phyloP scores from a whole-genome alignment of 2,329 filamentous ascomycete species.

The Lasiodiplodia citricola region DNA sequence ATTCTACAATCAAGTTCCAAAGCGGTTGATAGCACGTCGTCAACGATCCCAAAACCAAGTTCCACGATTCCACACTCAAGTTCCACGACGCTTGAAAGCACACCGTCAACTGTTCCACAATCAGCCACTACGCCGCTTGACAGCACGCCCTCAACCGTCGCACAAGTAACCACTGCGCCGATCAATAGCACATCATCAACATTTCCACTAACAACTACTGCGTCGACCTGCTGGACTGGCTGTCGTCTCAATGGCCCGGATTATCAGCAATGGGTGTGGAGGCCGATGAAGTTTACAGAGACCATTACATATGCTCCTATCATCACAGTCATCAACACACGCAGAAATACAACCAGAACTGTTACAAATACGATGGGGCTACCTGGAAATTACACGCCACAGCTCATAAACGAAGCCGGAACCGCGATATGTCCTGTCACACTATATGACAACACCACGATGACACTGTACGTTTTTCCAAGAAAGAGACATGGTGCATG shows the following conservation, averaged over 20 bases:
- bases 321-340: neutral
- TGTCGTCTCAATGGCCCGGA: neutral
- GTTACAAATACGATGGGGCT: neutral
- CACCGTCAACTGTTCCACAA: neutral
- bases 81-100: too few species aligned
- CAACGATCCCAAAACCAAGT: too few species aligned
- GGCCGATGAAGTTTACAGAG: constrained; percentile 1
- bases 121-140: neutral
- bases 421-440: neutral
- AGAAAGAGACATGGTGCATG: neutral
- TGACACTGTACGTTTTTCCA: neutral
- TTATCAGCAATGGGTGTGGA: neutral
- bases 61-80: too few species aligned
- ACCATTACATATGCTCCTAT: neutral
- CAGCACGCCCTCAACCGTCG: neutral
- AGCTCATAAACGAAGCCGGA: neutral
- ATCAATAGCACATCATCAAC: neutral
- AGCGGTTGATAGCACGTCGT: too few species aligned
- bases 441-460: neutral
- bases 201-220: neutral
- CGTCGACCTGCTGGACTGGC: neutral
- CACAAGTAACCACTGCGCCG: neutral
- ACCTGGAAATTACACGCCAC: neutral
- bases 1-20: too few species aligned
- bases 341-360: neutral